These are phyloP conservation scores for Ceratocystis lukuohia DNA, from an alignment of 2,329 filamentous ascomycete genomes.

Conservation along the genomic window DNA sequence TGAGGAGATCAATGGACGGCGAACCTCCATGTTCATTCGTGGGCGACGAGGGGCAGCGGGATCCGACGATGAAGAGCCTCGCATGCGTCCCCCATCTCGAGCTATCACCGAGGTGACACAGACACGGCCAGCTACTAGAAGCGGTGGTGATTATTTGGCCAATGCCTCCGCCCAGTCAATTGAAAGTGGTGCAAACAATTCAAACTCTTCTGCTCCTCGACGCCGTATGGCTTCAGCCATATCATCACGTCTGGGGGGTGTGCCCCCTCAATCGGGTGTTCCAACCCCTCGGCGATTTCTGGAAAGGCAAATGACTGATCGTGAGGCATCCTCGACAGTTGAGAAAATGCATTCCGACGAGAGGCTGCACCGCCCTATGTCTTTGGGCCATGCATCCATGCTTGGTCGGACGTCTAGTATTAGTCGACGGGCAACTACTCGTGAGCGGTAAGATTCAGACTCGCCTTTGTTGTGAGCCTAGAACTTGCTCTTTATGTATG, in stretches of 20 bases:
- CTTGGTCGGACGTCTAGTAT: conserved; percentile 36
- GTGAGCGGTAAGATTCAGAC: conserved; percentile 27
- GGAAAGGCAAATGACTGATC: conserved; percentile 19
- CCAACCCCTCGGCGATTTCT: conserved; percentile 15
- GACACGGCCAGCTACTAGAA: conserved; percentile 25
- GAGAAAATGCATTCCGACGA: conserved; percentile 31
- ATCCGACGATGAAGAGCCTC: conserved; percentile 32
- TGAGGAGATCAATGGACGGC: conserved; percentile 32
- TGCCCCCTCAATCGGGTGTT: conserved; percentile 15
- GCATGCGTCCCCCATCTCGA: conserved; percentile 44
- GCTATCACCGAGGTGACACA: conserved; percentile 42
- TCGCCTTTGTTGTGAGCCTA: conserved; percentile 1
- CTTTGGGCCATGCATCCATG: conserved; percentile 31
- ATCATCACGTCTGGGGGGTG: conserved; percentile 31
- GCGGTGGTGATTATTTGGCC: conserved; percentile 28
- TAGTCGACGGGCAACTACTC: conserved; percentile 27
- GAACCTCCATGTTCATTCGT: conserved; percentile 37
- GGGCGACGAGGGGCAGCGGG: conserved; percentile 35
- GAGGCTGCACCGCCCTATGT: conserved; percentile 33
- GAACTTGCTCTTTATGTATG: background rate
- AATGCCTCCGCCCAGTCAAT: conserved; percentile 20
- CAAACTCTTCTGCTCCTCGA: conserved; percentile 34
- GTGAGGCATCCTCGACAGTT: conserved; percentile 20
- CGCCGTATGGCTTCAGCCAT: conserved; percentile 40
- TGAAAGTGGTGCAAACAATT: conserved; percentile 24